These are phyloP conservation scores for Puccinia hordei DNA, from an alignment of 1,284 basidiomycete species.

Conservation along the genomic window DNA sequence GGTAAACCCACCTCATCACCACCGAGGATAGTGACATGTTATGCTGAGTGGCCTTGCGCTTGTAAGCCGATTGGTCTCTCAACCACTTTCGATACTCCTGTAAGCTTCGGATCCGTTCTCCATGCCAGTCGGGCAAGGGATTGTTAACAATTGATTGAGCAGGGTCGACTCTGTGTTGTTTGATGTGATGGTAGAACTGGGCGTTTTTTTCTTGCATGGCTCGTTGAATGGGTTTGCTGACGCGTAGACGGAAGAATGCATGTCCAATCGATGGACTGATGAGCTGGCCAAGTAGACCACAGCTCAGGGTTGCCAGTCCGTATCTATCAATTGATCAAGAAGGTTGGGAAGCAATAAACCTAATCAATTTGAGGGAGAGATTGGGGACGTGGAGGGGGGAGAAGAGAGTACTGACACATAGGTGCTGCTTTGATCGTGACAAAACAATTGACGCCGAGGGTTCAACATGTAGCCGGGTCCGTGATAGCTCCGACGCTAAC, in stretches of 20 bases:
- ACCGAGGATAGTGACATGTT: constrained; percentile 32
- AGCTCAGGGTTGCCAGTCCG: constrained; percentile 31
- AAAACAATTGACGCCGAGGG: constrained; percentile 74
- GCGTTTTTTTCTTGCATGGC: constrained; percentile 78
- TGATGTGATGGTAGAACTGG: constrained; percentile 78
- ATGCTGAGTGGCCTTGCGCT: constrained; percentile 67
- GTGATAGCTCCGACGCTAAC: too few relatives aligned
- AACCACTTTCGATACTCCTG: constrained; percentile 84
- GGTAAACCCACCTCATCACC: too few relatives aligned
- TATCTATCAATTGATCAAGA: constrained; percentile 33
- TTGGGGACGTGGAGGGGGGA: constrained; percentile 41
- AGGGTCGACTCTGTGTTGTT: constrained; percentile 82
- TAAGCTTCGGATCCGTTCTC: constrained; percentile 80
- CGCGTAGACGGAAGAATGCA: constrained; percentile 69
- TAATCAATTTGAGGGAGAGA: background rate
- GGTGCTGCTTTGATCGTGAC: constrained; percentile 77
- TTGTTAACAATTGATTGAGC: constrained; percentile 70
- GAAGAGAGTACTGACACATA: constrained; percentile 66
- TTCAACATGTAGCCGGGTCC: too few relatives aligned
- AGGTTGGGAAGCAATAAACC: background rate
- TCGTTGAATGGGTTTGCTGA: constrained; percentile 70
- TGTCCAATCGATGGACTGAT: constrained; percentile 78
- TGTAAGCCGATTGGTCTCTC: constrained; percentile 82
- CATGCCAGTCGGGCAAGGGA: constrained; percentile 87
- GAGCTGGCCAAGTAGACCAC: constrained; percentile 68